phyloP scores from a whole-genome alignment of 805 yeast genomes.

The Zygosaccharomyces pseudorouxii region DNA sequence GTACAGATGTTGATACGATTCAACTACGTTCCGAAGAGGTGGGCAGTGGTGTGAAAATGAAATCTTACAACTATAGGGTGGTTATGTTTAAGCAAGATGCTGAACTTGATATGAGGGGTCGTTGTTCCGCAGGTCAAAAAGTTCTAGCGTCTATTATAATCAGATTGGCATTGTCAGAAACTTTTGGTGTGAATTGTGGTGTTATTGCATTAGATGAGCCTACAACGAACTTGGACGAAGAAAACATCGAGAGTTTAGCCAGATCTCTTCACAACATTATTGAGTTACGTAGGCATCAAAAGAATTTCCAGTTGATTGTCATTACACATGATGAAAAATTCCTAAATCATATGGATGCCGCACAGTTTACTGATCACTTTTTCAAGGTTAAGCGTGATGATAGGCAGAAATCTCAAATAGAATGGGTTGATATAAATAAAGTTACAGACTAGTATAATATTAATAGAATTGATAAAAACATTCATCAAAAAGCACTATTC shows the following conservation, averaged over 20 bases:
- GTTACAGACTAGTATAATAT: constrained; percentile 28
- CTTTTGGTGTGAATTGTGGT: constrained; percentile 93
- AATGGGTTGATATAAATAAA: constrained; percentile 45
- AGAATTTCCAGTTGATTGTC: constrained; percentile 88
- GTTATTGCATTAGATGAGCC: constrained; percentile 97
- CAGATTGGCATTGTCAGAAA: constrained; percentile 87
- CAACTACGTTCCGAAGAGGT: constrained; percentile 75
- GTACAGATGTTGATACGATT: constrained; percentile 91
- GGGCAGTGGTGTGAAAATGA: constrained; percentile 37
- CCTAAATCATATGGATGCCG: constrained; percentile 77
- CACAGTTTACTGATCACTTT: constrained; percentile 79
- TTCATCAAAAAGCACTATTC: too few species aligned
- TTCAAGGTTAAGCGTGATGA: constrained; percentile 77
- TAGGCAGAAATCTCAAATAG: constrained; percentile 74
- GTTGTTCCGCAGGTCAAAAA: constrained; percentile 97
- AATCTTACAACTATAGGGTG: constrained; percentile 87
- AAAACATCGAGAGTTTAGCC: constrained; percentile 84
- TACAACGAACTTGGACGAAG: constrained; percentile 89
- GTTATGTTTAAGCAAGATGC: constrained; percentile 91
- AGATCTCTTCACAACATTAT: constrained; percentile 71
- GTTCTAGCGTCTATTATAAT: constrained; percentile 90
- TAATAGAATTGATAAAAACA: too few species aligned
- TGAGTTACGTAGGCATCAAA: constrained; percentile 66
- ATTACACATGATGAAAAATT: constrained; percentile 96
- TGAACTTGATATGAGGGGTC: constrained; percentile 95